Conservation (phyloP, 176 grass and related monocot genomes). For the Pharus latifolius region DNA sequence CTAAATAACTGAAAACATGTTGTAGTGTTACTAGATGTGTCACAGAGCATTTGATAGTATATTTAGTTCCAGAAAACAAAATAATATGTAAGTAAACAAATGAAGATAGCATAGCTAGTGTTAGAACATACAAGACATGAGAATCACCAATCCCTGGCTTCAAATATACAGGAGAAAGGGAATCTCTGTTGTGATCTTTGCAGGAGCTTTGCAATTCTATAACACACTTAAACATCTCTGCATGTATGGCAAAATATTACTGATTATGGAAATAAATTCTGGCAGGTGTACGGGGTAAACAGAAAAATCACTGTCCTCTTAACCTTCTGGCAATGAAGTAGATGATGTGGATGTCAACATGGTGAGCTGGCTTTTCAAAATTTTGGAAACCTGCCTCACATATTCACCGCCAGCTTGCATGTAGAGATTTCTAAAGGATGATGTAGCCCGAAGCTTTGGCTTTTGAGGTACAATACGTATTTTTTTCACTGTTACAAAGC, state of each 20-base stretch:
- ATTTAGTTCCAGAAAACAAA: background rate
- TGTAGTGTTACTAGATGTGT: background rate
- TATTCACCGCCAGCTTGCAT: conserved; percentile 78
- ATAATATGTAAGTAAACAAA: background rate
- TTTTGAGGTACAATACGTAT: conserved; percentile 58
- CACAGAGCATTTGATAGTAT: background rate
- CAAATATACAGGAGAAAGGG: conserved; percentile 55
- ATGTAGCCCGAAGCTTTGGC: conserved; percentile 53
- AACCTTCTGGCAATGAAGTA: conserved; percentile 71
- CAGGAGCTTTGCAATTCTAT: conserved; percentile 69
- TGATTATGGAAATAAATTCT: background rate
- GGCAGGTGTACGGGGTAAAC: background rate
- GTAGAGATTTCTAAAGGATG: conserved; percentile 68
- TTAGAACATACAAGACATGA: conserved; percentile 77
- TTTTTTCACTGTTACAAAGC: conserved; percentile 63
- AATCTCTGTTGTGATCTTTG: conserved; percentile 39
- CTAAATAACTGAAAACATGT: conserved; percentile 58
- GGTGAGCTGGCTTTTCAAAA: conserved; percentile 73
- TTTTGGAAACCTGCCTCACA: conserved; percentile 69
- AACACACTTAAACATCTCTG: conserved; percentile 64
- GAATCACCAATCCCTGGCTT: conserved; percentile 84
- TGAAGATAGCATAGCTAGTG: background rate
- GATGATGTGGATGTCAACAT: conserved; percentile 56
- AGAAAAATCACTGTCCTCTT: background rate
- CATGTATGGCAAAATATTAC: conserved; percentile 9